Evolutionary conservation across 2,329 filamentous ascomycete species (phyloP), one percentile per base, ranked within the genome.

Genomic region (Parafenestella ontariensis): DNA sequence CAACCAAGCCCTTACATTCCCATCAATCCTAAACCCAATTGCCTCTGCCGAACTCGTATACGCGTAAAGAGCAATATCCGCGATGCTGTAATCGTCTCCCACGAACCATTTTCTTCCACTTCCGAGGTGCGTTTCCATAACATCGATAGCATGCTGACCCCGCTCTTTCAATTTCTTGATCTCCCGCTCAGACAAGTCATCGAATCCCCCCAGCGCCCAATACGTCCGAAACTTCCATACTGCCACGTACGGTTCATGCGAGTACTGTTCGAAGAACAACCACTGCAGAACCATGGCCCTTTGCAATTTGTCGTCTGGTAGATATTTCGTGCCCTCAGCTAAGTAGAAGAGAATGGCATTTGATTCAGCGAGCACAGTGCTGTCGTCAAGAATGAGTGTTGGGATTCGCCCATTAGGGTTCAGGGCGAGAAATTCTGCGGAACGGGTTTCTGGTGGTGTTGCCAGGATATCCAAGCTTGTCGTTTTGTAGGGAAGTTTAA

Each of bases 181-280:
- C 34, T 62, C 54, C 5, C 23, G 10, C 26, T 58, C 46, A 9
- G 45, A 41, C 18, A 49, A 40, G 28, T 46, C 41, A 7, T 20
- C 33, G 23, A 59, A 59, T 4, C 49, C 56, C 6, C 36, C 40
- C 2, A 34, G 50, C 3, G 45, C 52, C 59, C 62, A 65, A 39
- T 59, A 61, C 13, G 50, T 59, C 9, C 28, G 43, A 20, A 36
- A 54, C 24, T 62, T 62, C 42, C 40, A 58, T 2, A 58, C 57
- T 3, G 59, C 56, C 17, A 64, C 42, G 29, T 62, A 62, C 13
- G 56, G 59, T 39, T 64, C 59, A 42, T 58, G 54, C 8, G 43
- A 49, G 33, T 60, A 56, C 40, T 64, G 61, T 44, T 64, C 61
- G 40, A 62, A 64, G 46, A 64, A 64, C 1, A 64, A 37, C 61